Evolutionary conservation across 2,329 filamentous ascomycete species (phyloP).

Genomic region (Pseudogymnoascus sp.): DNA sequence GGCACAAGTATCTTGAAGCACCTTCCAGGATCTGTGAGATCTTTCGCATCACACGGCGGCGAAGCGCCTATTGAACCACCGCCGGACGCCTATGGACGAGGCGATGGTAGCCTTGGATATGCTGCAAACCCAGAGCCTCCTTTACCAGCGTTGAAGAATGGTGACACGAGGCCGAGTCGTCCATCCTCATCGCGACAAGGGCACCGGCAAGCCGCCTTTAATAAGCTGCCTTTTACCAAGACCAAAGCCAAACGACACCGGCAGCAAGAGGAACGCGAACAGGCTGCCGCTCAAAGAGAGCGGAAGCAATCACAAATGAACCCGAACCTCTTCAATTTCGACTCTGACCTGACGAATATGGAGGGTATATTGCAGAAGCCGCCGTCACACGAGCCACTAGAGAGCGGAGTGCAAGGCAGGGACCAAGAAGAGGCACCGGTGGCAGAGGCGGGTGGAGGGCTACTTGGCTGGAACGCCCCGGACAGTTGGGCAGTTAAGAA

Average conservation of each 20-base stretch:
- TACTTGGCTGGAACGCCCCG: conserved; percentile 78
- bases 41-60: conserved; percentile 34
- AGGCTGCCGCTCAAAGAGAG: conserved; percentile 25
- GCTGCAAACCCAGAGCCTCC: conserved; percentile 21
- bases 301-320: conserved; percentile 38
- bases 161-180: neutral
- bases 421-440: conserved; percentile 36
- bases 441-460: conserved; percentile 26
- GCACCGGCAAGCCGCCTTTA: conserved; percentile 25
- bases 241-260: conserved; percentile 39
- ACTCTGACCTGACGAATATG: conserved; percentile 86
- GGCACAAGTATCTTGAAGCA: conserved; percentile 37
- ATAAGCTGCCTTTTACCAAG: conserved; percentile 56
- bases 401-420: conserved; percentile 38
- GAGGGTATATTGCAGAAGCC: conserved; percentile 75
- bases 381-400: conserved; percentile 63
- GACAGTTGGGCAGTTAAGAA: conserved; percentile 93
- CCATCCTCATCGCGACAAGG: neutral
- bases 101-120: conserved; percentile 21
- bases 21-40: conserved; percentile 45
- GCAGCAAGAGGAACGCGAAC: conserved; percentile 49
- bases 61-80: neutral
- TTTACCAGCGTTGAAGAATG: conserved; percentile 17
- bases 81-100: conserved; percentile 23
- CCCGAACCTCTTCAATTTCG: conserved; percentile 61